These are phyloP conservation scores for Cercospora canescens DNA, from an alignment of 2,329 filamentous ascomycete genomes.

Conservation along the genomic window DNA sequence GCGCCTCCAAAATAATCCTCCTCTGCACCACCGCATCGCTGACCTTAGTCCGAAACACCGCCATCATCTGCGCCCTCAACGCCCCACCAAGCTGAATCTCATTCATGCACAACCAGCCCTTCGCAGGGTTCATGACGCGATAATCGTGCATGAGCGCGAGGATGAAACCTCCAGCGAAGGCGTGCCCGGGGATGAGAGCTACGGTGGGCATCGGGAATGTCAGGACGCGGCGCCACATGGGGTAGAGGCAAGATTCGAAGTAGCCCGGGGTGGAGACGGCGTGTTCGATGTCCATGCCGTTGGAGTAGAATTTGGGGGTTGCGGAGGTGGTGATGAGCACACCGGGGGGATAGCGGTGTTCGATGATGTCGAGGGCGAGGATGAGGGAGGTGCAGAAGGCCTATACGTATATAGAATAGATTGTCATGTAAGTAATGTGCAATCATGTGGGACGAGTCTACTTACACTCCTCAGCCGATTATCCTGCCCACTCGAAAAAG, in stretches of 20 bases:
- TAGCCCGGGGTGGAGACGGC: slow-evolving; percentile 61
- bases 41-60: slow-evolving; percentile 72
- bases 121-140: slow-evolving; percentile 68
- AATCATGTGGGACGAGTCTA: neutral
- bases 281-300: slow-evolving; percentile 75
- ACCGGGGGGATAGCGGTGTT: slow-evolving; percentile 66
- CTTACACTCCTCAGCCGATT: slow-evolving; percentile 67
- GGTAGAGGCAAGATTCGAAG: slow-evolving; percentile 61
- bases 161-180: slow-evolving; percentile 82
- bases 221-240: slow-evolving; percentile 64
- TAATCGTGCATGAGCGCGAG: slow-evolving; percentile 81
- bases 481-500: slow-evolving; percentile 70
- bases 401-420: neutral
- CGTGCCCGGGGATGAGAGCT: slow-evolving; percentile 76
- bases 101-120: slow-evolving; percentile 78
- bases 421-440: neutral
- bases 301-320: slow-evolving; percentile 78
- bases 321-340: slow-evolving; percentile 75
- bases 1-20: slow-evolving; percentile 70
- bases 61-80: slow-evolving; percentile 72
- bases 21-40: slow-evolving; percentile 54
- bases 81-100: slow-evolving; percentile 78
- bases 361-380: slow-evolving; percentile 72
- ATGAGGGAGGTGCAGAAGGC: slow-evolving; percentile 67
- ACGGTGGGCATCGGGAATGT: slow-evolving; percentile 81